Base-by-base conservation (phyloP, 352 stramenopile genomes). In the Lagenidium sp. region DNA sequence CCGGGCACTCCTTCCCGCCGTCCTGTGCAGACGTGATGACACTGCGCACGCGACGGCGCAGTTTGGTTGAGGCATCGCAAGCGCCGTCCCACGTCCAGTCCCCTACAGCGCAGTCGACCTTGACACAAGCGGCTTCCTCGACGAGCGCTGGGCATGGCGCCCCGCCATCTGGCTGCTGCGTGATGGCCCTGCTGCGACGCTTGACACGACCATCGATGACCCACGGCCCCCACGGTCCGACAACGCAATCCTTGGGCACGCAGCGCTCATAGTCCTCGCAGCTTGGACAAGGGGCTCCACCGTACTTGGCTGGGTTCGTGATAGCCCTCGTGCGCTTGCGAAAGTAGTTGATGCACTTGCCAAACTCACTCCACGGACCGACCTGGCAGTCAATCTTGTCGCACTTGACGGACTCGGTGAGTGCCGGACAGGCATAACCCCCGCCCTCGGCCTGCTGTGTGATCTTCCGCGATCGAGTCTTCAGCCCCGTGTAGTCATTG, bases 331-430 rank as follows among this genome's bases (percentile, higher is more conserved):
- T 65, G 24, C 59, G 68, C 15, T 55, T 58, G 43, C 66, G 68
- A 22, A 62, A 51, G 28, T 47, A 47, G 19, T 63, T 42, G 20
- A 68, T 48, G 31, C 69, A 84, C 18, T 48, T 35, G 18, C 60
- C 59, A 55, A 57, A 80, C 18, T 46, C 30, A 1, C 44, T 61
- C 72, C 72, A 85, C 30, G 62, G 41, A 12, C 52, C 63, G 6
- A 77, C 49, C 15, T 58, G 57, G 26, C 68, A 78, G 55, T 73
- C 53, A 12, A 82, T 53, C 3, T 60, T 57, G 39, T 73, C 62
- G 29, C 73, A 82, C 10, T 42, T 0, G 11, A 34, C 41, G 4
- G 45, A 47, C 23, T 73, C 63, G 7, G 26, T 36, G 6, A 73
- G 46, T 8, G 44, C 6, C 15, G 60, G 63, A 30, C 63, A 74